Percentiles rank a stretch among this genome's conserved stretches.
phyloP scores from a whole-genome alignment of 768 basidiomycete genomes.

The Lactarius trivialis region DNA sequence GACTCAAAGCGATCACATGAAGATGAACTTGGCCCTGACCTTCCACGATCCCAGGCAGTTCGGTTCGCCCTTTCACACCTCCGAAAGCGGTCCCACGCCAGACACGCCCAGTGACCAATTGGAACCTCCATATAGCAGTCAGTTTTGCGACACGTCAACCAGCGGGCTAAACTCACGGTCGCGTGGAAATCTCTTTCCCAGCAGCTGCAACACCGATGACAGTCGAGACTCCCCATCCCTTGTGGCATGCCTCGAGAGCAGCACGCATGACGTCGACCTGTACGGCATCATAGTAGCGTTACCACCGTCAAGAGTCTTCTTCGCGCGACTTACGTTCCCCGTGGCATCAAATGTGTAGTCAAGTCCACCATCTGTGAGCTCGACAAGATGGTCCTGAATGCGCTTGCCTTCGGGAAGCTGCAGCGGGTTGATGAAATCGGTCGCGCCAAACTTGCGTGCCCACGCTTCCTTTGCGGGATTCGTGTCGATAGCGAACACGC shows the following conservation, averaged over 20 bases:
- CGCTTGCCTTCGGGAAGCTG: constrained; percentile 67
- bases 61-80: constrained; percentile 95
- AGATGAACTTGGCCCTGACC: constrained; percentile 38
- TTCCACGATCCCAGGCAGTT: constrained; percentile 89
- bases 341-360: constrained; percentile 98
- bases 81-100: constrained; percentile 97
- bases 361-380: constrained; percentile 92
- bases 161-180: constrained; percentile 27
- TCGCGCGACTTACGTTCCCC: constrained; percentile 56
- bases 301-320: not conserved
- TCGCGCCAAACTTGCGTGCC: constrained; percentile 91
- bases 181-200: constrained; percentile 63
- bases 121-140: constrained; percentile 29
- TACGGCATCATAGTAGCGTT: not conserved
- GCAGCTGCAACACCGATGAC: constrained; percentile 96
- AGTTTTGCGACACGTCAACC: constrained; percentile 26
- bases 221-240: constrained; percentile 97
- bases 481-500: constrained; percentile 88
- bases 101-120: constrained; percentile 79
- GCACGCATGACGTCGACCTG: constrained; percentile 89
- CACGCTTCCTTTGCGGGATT: constrained; percentile 81
- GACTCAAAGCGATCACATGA: not conserved
- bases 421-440: constrained; percentile 86
- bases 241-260: constrained; percentile 98
- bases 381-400: constrained; percentile 85